Conservation (phyloP, 2,329 filamentous ascomycete genomes). For the Colletotrichum orbiculare region DNA sequence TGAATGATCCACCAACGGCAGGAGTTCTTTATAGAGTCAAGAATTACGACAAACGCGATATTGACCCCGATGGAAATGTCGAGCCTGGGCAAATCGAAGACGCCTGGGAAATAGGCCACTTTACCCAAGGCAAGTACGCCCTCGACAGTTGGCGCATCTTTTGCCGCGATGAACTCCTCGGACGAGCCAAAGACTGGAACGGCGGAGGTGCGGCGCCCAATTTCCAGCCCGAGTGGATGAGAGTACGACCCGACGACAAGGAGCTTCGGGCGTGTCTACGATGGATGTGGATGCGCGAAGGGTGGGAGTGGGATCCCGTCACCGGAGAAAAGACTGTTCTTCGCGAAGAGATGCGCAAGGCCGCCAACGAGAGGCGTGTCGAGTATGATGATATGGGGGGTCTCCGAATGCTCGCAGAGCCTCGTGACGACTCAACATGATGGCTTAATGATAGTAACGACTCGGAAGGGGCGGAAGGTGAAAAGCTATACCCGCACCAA, state of each 20-base stretch:
- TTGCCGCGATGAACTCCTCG: slow-evolving; percentile 82
- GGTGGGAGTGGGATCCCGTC: slow-evolving; percentile 81
- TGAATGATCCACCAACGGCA: slow-evolving; percentile 69
- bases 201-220: slow-evolving; percentile 61
- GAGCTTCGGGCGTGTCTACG: slow-evolving; percentile 87
- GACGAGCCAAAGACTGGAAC: slow-evolving; percentile 73
- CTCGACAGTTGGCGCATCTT: slow-evolving; percentile 95
- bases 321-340: slow-evolving; percentile 73
- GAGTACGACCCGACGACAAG: slow-evolving; percentile 85
- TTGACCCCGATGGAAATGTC: slow-evolving; percentile 33
- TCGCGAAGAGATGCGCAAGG: slow-evolving; percentile 61
- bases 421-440: slow-evolving; percentile 3
- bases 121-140: slow-evolving; percentile 85
- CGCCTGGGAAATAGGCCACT: slow-evolving; percentile 86
- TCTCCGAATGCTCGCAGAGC: slow-evolving; percentile 51
- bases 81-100: slow-evolving; percentile 40
- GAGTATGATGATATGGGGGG: slow-evolving; percentile 63
- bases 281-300: slow-evolving; percentile 93
- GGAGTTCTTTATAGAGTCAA: slow-evolving; percentile 65
- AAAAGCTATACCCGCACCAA: slow-evolving; percentile 29
- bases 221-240: slow-evolving; percentile 92
- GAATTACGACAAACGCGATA: slow-evolving; percentile 56
- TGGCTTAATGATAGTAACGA: neutral
- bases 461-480: slow-evolving; percentile 9
- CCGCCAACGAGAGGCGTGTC: slow-evolving; percentile 68